Percentiles rank a stretch among this genome's conserved stretches.
Conservation (phyloP, 495 filamentous ascomycete genomes). For the Aspergillus coremiiformis region DNA sequence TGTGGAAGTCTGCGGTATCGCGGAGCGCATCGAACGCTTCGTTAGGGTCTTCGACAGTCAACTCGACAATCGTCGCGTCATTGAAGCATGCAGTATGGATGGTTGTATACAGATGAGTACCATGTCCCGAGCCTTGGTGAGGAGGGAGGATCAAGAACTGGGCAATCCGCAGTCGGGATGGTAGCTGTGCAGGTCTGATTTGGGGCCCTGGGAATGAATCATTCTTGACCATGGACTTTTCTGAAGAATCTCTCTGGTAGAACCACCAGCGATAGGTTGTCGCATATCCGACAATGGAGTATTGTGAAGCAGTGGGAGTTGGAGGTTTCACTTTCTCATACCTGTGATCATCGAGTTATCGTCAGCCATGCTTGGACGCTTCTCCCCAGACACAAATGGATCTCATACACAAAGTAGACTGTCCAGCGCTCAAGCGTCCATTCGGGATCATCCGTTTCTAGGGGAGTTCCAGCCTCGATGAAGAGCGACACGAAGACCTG, state of each 20-base stretch:
- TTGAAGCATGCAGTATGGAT: slow-evolving; percentile 60
- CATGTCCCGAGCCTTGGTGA: slow-evolving; percentile 72
- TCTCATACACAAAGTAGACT: slow-evolving; percentile 64
- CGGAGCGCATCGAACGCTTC: slow-evolving; percentile 89
- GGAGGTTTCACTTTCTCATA: slow-evolving; percentile 58
- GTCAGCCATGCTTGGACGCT: neutral
- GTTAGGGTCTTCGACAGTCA: slow-evolving; percentile 94
- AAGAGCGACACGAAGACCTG: slow-evolving; percentile 80
- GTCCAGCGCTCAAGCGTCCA: slow-evolving; percentile 77
- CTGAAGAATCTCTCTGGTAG: slow-evolving; percentile 25
- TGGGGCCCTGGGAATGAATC: slow-evolving; percentile 38
- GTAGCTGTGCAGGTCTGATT: slow-evolving; percentile 42
- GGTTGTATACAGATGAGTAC: slow-evolving; percentile 69
- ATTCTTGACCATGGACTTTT: slow-evolving; percentile 26
- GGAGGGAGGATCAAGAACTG: slow-evolving; percentile 92
- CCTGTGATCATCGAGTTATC: slow-evolving; percentile 22
- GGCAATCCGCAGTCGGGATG: slow-evolving; percentile 73
- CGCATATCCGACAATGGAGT: slow-evolving; percentile 75
- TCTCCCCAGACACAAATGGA: neutral
- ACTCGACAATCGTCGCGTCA: slow-evolving; percentile 59
- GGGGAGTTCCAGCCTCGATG: slow-evolving; percentile 78
- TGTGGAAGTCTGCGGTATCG: slow-evolving; percentile 71
- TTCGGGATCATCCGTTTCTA: slow-evolving; percentile 65
- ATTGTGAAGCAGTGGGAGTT: slow-evolving; percentile 45
- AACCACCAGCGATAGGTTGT: slow-evolving; percentile 77